These are phyloP conservation scores for Pyronema omphalodes DNA, from an alignment of 495 filamentous ascomycete species.

Conservation along the genomic window DNA sequence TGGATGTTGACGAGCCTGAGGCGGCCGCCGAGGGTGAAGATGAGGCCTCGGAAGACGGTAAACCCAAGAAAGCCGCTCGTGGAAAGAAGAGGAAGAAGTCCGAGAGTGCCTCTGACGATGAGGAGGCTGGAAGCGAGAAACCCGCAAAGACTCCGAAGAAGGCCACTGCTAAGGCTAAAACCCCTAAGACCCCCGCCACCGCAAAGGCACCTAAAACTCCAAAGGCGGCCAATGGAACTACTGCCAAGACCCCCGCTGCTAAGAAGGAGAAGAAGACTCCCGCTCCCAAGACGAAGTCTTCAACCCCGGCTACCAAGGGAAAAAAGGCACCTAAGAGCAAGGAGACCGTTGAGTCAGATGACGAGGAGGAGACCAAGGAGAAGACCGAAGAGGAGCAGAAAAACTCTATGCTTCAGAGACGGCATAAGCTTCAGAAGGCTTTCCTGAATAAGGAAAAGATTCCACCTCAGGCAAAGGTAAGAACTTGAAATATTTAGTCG, in stretches of 20 bases:
- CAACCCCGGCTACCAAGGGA: slow-evolving; percentile 14
- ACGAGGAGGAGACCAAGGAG: not conserved
- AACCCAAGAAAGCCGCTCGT: slow-evolving; percentile 9
- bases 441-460: slow-evolving; percentile 18
- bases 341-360: slow-evolving; percentile 17
- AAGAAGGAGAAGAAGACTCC: slow-evolving; percentile 33
- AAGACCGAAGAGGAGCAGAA: not conserved
- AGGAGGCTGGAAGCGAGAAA: slow-evolving; percentile 18
- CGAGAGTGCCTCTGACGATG: slow-evolving; percentile 18
- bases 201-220: slow-evolving; percentile 13
- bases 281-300: slow-evolving; percentile 29
- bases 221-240: slow-evolving; percentile 11
- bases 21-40: not conserved
- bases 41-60: slow-evolving; percentile 6
- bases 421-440: slow-evolving; percentile 18
- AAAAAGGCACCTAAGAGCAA: slow-evolving; percentile 15
- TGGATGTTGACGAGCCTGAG: slow-evolving; percentile 4
- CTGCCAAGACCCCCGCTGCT: slow-evolving; percentile 5
- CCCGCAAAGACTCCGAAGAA: slow-evolving; percentile 23
- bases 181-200: slow-evolving; percentile 6
- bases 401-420: slow-evolving; percentile 8
- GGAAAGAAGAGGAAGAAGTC: slow-evolving; percentile 21
- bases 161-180: slow-evolving; percentile 15
- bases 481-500: slow-evolving; percentile 2
- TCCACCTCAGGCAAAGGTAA: slow-evolving; percentile 13